Percentiles rank a stretch among this genome's conserved stretches.
Conservation (phyloP, 805 yeast genomes). For the Jamesozyma gamospora region DNA sequence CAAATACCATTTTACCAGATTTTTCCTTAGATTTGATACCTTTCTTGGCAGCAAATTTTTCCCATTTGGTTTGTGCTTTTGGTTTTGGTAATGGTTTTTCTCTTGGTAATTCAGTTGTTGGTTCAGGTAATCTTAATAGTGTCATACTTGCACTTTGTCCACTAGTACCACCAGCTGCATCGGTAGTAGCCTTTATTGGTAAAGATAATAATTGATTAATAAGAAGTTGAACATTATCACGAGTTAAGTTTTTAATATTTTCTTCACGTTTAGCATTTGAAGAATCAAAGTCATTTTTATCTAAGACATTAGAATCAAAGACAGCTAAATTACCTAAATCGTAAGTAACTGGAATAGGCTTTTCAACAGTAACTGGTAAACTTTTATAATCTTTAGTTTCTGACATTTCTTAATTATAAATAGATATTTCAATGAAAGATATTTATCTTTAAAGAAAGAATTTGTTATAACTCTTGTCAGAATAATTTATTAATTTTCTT, state of each 20-base stretch:
- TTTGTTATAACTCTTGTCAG: too few species aligned
- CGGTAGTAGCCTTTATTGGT: slow-evolving; percentile 83
- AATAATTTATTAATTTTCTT: too few species aligned
- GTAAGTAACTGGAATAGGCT: slow-evolving; percentile 77
- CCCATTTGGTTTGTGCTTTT: slow-evolving; percentile 93
- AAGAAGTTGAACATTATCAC: slow-evolving; percentile 88
- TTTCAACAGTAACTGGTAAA: slow-evolving; percentile 74
- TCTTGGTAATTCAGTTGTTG: slow-evolving; percentile 75
- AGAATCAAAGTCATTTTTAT: slow-evolving; percentile 42
- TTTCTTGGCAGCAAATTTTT: slow-evolving; percentile 87
- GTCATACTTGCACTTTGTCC: slow-evolving; percentile 68
- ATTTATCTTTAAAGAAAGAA: too few species aligned
- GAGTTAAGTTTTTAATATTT: slow-evolving; percentile 52
- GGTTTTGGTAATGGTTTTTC: slow-evolving; percentile 92
- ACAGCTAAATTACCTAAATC: slow-evolving; percentile 88
- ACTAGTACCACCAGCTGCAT: slow-evolving; percentile 43
- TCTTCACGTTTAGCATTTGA: slow-evolving; percentile 52
- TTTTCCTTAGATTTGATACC: slow-evolving; percentile 88
- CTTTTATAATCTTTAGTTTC: slow-evolving; percentile 17
- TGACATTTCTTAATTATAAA: too few species aligned
- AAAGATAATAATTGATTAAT: slow-evolving; percentile 83
- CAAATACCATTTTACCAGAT: slow-evolving; percentile 80
- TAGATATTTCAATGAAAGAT: too few species aligned
- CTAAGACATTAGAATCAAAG: slow-evolving; percentile 83
- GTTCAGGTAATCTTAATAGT: slow-evolving; percentile 75